Evolutionary conservation across 2,329 filamentous ascomycete genomes (phyloP).

Genomic region (Trichothecium roseum): DNA sequence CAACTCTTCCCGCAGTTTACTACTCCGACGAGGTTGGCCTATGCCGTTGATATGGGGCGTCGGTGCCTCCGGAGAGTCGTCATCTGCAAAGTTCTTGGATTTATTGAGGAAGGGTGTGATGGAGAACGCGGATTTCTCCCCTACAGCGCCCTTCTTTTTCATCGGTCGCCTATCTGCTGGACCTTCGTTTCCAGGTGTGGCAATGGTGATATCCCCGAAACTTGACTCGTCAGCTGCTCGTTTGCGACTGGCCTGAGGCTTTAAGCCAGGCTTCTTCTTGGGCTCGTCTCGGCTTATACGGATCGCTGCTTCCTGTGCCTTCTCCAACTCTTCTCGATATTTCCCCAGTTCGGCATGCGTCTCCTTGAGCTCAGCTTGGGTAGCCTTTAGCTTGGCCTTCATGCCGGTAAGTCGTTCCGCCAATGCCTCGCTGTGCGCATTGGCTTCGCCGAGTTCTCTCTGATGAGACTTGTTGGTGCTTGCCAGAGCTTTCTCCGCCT

Average conservation of each 20-base stretch:
- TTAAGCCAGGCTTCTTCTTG: constrained; percentile 6
- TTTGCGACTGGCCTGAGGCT: constrained; percentile 29
- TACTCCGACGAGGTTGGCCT: neutral
- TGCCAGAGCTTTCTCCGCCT: constrained; percentile 24
- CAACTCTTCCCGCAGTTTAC: neutral
- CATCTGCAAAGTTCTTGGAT: constrained; percentile 39
- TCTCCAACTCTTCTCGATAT: constrained; percentile 30
- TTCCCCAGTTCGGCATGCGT: constrained; percentile 28
- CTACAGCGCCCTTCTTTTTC: constrained; percentile 52
- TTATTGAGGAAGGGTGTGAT: constrained; percentile 89
- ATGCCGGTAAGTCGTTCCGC: constrained; percentile 63
- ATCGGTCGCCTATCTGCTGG: constrained; percentile 27
- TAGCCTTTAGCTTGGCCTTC: constrained; percentile 56
- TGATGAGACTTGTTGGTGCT: constrained; percentile 35
- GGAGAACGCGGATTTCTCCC: constrained; percentile 86
- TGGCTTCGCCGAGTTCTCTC: constrained; percentile 48
- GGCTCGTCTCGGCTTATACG: neutral
- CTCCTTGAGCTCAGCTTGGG: constrained; percentile 65
- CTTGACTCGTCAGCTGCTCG: constrained; percentile 33
- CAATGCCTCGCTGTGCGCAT: constrained; percentile 51
- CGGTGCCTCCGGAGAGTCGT: neutral
- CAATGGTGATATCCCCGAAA: constrained; percentile 34
- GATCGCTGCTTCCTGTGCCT: constrained; percentile 12
- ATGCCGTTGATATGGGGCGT: neutral
- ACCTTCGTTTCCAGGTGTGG: constrained; percentile 34